Evolutionary conservation across 331 rosid genomes (phyloP), one percentile per base, ranked within the genome.

Genomic region (Rhamnella rubrinervis): DNA sequence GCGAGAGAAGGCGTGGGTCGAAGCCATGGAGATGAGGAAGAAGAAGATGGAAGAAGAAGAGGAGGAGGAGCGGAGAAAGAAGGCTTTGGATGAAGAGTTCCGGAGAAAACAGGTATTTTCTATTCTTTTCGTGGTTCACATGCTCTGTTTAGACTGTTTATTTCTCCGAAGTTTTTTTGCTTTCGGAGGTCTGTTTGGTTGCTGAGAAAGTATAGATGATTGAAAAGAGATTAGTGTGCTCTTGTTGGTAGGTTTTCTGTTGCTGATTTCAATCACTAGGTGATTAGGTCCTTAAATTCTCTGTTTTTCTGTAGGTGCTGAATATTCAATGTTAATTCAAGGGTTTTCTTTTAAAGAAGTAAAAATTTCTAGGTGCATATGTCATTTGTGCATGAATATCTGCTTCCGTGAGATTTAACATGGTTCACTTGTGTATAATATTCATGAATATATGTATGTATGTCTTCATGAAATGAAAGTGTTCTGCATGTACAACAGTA

Each of bases 1-100:
- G 67, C 81, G 88, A 19, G 98, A 93, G 65, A 84, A 62, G 70
- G 95, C 84, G 0, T 90, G 91, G 92, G 64, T 85, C 44, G 86
- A 81, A 55, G 78, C 83, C 68, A 80, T 85, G 80, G 90, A 85
- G 81, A 11, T 67, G 79, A 81, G 75, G 67, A 79, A 65, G 82
- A 75, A 82, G 75, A 37, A 61, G 67, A 68, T 52, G 72, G 74
- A 82, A 63, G 71, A 84, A 38, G 85, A 77, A 26, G 80, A 69
- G 19, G 83, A 83, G 55, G 83, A 84, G 69, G 75, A 77, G 68
- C 72, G 23, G 49, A 26, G 77, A 68, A 73, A 52, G 75, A 79
- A 72, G 70, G 86, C 77, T 78, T 77, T 79, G 9, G 87, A 82
- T 50, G 83, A 83, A 57, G 68, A 82, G 50, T 83, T 74, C 28